These are phyloP conservation scores for Santalum album DNA, from an alignment of 164 flowering plant species.

Conservation along the genomic window DNA sequence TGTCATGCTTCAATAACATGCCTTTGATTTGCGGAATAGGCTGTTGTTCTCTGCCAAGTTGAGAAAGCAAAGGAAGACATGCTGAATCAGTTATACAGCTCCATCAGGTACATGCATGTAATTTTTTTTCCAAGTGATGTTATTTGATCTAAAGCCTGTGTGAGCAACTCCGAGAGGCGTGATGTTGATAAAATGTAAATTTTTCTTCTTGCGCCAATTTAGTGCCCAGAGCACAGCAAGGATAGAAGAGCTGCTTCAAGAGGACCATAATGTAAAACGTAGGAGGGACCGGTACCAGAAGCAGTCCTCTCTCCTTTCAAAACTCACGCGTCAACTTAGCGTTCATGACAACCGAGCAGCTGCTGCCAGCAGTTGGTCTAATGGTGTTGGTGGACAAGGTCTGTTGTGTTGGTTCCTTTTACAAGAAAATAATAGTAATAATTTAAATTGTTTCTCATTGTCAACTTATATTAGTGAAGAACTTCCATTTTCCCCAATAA, in stretches of 20 bases:
- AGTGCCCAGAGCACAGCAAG: constrained; percentile 70
- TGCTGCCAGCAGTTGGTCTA: constrained; percentile 60
- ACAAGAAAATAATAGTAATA: no score
- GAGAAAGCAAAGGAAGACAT: constrained; percentile 99
- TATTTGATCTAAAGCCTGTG: not conserved
- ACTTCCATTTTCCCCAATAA: no score
- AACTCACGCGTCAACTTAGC: constrained; percentile 74
- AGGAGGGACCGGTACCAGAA: constrained; percentile 77
- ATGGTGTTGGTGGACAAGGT: constrained; percentile 52
- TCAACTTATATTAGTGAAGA: no score
- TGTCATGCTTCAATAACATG: not conserved
- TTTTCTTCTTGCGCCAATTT: not conserved
- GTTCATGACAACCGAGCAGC: constrained; percentile 89
- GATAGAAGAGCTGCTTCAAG: constrained; percentile 85
- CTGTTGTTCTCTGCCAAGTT: constrained; percentile 99
- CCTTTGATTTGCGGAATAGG: constrained; percentile 40
- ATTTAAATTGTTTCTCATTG: no score
- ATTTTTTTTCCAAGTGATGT: not conserved
- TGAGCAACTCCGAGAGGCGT: not conserved
- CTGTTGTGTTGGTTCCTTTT: no score
- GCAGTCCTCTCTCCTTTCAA: constrained; percentile 82
- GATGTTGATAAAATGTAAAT: not conserved
- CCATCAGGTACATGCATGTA: constrained; percentile 50
- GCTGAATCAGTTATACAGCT: constrained; percentile 91
- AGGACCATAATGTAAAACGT: constrained; percentile 83